phyloP scores from a whole-genome alignment of 2,329 filamentous ascomycete genomes.

The Aspergillus intermedius region DNA sequence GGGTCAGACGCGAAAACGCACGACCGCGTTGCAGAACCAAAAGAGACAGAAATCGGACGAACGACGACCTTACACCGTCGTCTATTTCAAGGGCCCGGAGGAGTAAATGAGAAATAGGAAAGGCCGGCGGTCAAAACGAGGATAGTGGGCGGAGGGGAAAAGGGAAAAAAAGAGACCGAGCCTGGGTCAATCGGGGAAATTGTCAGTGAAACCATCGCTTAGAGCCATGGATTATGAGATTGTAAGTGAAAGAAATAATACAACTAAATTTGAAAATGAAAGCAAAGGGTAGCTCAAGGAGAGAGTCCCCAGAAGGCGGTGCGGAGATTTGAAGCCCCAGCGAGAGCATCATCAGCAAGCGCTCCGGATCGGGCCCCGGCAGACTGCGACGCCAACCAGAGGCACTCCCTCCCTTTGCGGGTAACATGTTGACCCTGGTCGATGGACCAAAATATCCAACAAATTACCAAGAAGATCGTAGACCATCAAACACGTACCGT shows the following conservation, averaged over 20 bases:
- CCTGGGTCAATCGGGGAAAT: conserved; percentile 15
- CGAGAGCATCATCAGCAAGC: conserved; percentile 23
- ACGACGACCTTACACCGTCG: not conserved
- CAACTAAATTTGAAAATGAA: not conserved
- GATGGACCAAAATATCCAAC: conserved; percentile 4
- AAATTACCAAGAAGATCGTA: conserved; percentile 7
- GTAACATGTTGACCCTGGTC: not conserved
- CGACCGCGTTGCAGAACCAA: not conserved
- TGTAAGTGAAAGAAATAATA: not conserved
- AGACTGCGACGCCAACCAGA: conserved; percentile 15
- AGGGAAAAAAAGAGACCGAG: conserved; percentile 9
- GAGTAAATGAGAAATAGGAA: conserved; percentile 2
- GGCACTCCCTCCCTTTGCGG: conserved; percentile 4
- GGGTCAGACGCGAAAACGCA: conserved; percentile 3
- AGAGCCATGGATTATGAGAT: not conserved
- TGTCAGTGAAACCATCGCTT: conserved; percentile 22
- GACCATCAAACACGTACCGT: conserved; percentile 27
- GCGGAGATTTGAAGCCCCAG: conserved; percentile 33
- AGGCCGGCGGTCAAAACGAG: conserved; percentile 1
- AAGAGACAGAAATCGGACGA: not conserved
- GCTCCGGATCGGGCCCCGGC: conserved; percentile 15
- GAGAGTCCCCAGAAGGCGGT: conserved; percentile 29
- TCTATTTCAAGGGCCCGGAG: not conserved
- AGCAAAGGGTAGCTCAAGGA: conserved; percentile 7
- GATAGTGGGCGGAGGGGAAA: conserved; percentile 14